Base-by-base conservation (phyloP, 257 asterid species). In the Handroanthus guayacan region DNA sequence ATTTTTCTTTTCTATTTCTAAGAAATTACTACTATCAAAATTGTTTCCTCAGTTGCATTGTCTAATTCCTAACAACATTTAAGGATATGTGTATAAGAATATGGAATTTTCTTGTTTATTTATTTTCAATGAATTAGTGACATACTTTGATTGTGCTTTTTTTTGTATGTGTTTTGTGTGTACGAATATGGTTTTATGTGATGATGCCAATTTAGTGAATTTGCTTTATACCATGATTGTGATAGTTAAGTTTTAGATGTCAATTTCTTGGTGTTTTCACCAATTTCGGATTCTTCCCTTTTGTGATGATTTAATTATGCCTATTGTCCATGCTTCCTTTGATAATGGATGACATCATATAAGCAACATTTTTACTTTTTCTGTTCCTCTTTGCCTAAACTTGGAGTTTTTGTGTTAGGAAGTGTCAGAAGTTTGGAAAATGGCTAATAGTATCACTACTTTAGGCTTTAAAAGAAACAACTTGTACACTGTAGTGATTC, bases 161-260 rank as follows among this genome's bases (percentile, higher is more conserved):
- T 39, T 25, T 6, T 38, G 14, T 39, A 7, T 61, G 71, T 56
- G 44, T 65, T 56, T 8, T 57, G 43, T 58, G 37, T 36, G 17
- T 61, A 69, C 39, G 51, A 45, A 20, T 69, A 6, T 71, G 61
- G 2, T 11, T 63, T 11, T 67, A 47, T 10, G 0, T 58, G 48
- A 2, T 47, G 38, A 34, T 13, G 44, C 34, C 71, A 13, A 25
- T 18, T 55, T 18, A 51, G 48, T 74, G 56, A 51, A 63, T 54
- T 74, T 71, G 17, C 13, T 75, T 72, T 20, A 60, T 62, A 52
- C 36, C 12, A 12, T 52, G 66, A 67, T 52, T 47, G 51, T 60
- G 60, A 57, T 75, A 9, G 63, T 63, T 69, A 72, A 73, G 56
- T 60, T 62, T 69, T 3, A 10, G 45, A 31, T 44, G 70, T 36